These are phyloP conservation scores for Mitosporidium daphniae DNA, from an alignment of 371 early-diverging fungal genomes.

Conservation along the genomic window DNA sequence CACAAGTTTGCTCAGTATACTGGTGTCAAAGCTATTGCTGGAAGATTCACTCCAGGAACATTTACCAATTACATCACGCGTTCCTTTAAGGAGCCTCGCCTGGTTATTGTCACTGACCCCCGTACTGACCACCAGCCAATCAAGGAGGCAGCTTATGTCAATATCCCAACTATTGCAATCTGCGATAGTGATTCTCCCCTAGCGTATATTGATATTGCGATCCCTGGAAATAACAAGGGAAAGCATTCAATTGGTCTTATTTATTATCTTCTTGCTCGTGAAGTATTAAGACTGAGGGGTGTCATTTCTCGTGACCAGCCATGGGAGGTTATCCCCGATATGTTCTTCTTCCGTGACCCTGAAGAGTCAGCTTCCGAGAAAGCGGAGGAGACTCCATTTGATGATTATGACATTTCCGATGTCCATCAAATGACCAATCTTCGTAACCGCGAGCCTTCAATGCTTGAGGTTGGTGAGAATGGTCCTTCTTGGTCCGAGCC, in stretches of 20 bases:
- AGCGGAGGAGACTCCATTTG: conserved; percentile 28
- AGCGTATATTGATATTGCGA: conserved; percentile 76
- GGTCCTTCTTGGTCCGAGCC: no score
- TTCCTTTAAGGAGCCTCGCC: conserved; percentile 80
- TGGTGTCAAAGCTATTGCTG: conserved; percentile 80
- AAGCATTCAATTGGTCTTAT: conserved; percentile 85
- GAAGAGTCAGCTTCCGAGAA: conserved; percentile 31
- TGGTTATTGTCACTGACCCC: conserved; percentile 90
- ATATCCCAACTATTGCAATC: conserved; percentile 93
- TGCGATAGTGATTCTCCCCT: conserved; percentile 81
- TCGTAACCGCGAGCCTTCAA: no score
- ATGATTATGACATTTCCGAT: no score
- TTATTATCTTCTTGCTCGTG: conserved; percentile 81
- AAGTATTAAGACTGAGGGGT: conserved; percentile 85
- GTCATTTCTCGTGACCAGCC: conserved; percentile 28
- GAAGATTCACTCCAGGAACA: conserved; percentile 98
- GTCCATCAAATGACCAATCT: no score
- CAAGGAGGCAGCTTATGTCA: conserved; percentile 86
- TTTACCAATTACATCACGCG: conserved; percentile 98
- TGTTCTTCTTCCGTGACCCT: conserved; percentile 93
- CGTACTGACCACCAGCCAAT: conserved; percentile 90
- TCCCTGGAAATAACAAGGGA: conserved; percentile 96
- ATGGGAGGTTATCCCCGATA: conserved; percentile 82
- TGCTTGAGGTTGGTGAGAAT: no score
- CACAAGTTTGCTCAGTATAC: conserved; percentile 86